These are phyloP conservation scores for Elsinoe batatas DNA, from an alignment of 2,329 filamentous ascomycete species.

Conservation along the genomic window DNA sequence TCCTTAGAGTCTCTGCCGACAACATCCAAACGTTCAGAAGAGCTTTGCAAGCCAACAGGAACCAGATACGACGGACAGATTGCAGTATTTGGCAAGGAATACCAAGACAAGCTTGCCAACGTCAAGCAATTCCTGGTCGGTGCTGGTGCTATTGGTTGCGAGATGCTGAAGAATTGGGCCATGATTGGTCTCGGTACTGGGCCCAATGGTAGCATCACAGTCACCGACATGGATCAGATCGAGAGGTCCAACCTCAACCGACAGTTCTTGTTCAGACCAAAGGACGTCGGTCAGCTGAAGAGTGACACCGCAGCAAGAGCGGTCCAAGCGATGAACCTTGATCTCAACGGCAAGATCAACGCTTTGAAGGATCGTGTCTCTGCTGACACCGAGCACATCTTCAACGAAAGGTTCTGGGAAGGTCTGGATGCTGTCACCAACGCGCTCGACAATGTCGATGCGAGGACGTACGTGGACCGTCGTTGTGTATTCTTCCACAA, in stretches of 20 bases:
- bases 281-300: slow-evolving; percentile 93
- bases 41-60: slow-evolving; percentile 74
- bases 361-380: slow-evolving; percentile 84
- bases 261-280: slow-evolving; percentile 88
- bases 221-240: slow-evolving; percentile 97
- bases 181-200: slow-evolving; percentile 94
- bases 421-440: slow-evolving; percentile 86
- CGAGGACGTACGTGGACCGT: slow-evolving; percentile 89
- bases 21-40: slow-evolving; percentile 64
- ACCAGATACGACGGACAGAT: slow-evolving; percentile 95
- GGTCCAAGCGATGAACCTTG: slow-evolving; percentile 93
- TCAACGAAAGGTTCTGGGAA: slow-evolving; percentile 89
- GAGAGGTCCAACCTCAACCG: slow-evolving; percentile 98
- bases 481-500: slow-evolving; percentile 98
- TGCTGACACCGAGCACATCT: slow-evolving; percentile 82
- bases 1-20: slow-evolving; percentile 89
- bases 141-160: slow-evolving; percentile 92
- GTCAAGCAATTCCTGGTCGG: slow-evolving; percentile 90
- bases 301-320: slow-evolving; percentile 85
- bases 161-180: slow-evolving; percentile 99
- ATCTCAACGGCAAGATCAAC: slow-evolving; percentile 75
- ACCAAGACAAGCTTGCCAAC: slow-evolving; percentile 86
- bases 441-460: slow-evolving; percentile 93
- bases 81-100: slow-evolving; percentile 87
- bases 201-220: slow-evolving; percentile 75